A percentile compares a stretch with the other conserved stretches of the same genome.
Evolutionary conservation across 2,329 filamentous ascomycete species (phyloP).

Genomic region (Incumbomyces delicatus): DNA sequence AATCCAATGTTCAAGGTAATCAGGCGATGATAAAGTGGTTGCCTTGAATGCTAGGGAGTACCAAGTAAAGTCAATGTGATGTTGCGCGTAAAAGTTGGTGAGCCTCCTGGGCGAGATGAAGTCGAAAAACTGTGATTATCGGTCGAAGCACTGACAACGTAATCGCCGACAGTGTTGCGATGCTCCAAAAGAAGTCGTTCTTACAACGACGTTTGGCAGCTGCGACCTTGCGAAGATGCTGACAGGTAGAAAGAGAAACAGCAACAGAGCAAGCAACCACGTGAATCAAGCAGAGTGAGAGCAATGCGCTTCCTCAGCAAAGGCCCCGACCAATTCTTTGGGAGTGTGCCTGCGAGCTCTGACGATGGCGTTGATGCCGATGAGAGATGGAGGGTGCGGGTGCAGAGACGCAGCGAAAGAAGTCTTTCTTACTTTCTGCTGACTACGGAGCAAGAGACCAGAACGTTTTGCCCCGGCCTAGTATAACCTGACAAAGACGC

Average conservation of each 20-base stretch:
- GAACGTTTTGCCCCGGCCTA: background rate
- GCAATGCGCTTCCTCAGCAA: slow-evolving; percentile 2
- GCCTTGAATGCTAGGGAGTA: background rate
- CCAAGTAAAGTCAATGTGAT: slow-evolving; percentile 1
- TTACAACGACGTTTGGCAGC: background rate
- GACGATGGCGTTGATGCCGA: slow-evolving; percentile 1
- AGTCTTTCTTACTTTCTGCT: too few species aligned
- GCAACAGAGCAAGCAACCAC: background rate
- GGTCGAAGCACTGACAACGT: background rate
- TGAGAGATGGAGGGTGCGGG: too few species aligned
- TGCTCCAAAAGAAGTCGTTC: background rate
- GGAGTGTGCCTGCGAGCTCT: slow-evolving; percentile 1
- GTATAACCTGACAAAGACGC: background rate
- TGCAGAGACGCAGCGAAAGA: slow-evolving; percentile 1
- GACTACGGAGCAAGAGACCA: background rate
- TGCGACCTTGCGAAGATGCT: background rate
- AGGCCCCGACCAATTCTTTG: background rate
- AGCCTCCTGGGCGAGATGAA: slow-evolving; percentile 1
- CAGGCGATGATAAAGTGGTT: too few species aligned
- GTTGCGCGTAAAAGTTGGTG: background rate
- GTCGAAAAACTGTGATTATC: background rate
- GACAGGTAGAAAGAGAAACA: slow-evolving; percentile 2
- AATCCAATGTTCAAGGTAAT: too few species aligned
- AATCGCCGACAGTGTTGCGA: background rate
- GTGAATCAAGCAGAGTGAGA: background rate